These are phyloP conservation scores for Wickerhamomyces ciferrii DNA, from an alignment of 805 yeast species.

Conservation along the genomic window DNA sequence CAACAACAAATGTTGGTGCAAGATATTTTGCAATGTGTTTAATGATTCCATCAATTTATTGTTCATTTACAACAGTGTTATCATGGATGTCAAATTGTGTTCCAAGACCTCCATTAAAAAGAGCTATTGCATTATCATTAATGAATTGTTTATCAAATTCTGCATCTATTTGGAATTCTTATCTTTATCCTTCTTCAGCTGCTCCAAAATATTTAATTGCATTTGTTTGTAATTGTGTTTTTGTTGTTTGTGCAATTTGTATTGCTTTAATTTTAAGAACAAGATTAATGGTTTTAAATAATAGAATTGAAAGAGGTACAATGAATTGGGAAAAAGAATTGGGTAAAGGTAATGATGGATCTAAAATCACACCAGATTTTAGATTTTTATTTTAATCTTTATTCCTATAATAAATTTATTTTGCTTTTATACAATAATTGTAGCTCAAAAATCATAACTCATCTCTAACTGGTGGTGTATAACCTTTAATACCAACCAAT, in stretches of 20 bases:
- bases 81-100: constrained; percentile 53
- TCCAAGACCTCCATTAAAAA: constrained; percentile 54
- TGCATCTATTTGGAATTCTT: constrained; percentile 52
- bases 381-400: constrained; percentile 24
- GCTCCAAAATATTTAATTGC: constrained; percentile 45
- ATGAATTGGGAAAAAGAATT: constrained; percentile 46
- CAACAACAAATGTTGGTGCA: constrained; percentile 49
- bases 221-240: constrained; percentile 43
- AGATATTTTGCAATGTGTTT: constrained; percentile 56
- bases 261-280: constrained; percentile 34
- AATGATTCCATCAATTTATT: constrained; percentile 51
- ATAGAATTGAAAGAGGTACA: constrained; percentile 35
- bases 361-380: constrained; percentile 36
- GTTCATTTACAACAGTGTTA: constrained; percentile 45
- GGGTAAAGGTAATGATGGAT: constrained; percentile 36
- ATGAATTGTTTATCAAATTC: constrained; percentile 54
- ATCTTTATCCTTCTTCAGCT: constrained; percentile 38
- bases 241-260: constrained; percentile 33
- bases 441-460: constrained; percentile 9
- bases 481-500: constrained; percentile 48
- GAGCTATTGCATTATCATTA: constrained; percentile 52
- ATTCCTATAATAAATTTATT: not conserved
- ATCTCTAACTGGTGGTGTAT: constrained; percentile 11
- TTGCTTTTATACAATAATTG: not conserved
- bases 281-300: constrained; percentile 34